Base-by-base conservation (phyloP, 2,329 filamentous ascomycete species). In the Pseudodiploospora longispora region DNA sequence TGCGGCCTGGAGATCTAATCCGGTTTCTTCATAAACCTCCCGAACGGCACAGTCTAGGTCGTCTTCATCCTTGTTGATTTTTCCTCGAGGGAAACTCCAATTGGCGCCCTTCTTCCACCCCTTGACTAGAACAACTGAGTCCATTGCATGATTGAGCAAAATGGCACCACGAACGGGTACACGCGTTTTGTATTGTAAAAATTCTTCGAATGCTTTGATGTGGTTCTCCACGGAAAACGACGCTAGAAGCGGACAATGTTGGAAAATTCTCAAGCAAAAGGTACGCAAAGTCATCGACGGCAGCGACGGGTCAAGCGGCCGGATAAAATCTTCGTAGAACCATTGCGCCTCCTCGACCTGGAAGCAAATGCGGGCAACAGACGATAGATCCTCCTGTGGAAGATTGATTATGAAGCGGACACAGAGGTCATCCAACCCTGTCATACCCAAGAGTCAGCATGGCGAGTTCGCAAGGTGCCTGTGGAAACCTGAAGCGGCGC, bases 281-380 rank as follows among this genome's bases (percentile, higher is more conserved):
- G 76, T 82, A 53, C 87, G 83, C 31, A 98, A 76, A 38, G 82
- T 80, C 74, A 97, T 84, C 44, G 85, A 89, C 4, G 93, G 93
- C 8, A 98, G 75, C 34, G 76, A 76, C 42, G 89, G 83, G 65
- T 96, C 86, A 51, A 93, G 74, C 34, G 91, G 90, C 39, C 93
- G 87, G 63, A 98, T 88, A 62, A 98, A 98, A 67, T 98, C 93
- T 73, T 98, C 93, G 78, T 98, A 98, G 68, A 95, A 98, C 93
- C 93, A 98, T 81, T 98, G 94, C 57, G 93, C 93, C 68, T 98
- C 94, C 67, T 98, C 93, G 55, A 98, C 86, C 68, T 97, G 90
- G 65, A 98, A 98, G 69, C 91, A 97, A 67, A 98, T 93, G 60
- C 93, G 85, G 61, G 89, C 87, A 46, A 95, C 86, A 3, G 87